Evolutionary conservation across 805 yeast species (phyloP).

Genomic region (Ogataea nitratoaversa): DNA sequence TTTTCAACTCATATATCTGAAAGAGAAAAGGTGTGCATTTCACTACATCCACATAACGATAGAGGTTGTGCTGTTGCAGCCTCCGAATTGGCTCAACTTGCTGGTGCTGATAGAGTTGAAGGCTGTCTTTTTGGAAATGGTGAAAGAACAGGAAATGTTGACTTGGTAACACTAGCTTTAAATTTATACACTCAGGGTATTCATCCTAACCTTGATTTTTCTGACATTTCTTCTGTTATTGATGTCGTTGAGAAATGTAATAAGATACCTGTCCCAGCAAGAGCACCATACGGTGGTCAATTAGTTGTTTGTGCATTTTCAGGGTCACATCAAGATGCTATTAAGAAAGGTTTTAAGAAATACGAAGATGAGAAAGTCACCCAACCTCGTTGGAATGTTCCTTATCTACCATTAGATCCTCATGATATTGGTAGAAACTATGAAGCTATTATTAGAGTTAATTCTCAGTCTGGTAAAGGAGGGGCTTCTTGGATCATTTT

Average conservation of each 20-base stretch:
- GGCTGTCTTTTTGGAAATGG: constrained; percentile 83
- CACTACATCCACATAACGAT: constrained; percentile 75
- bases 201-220: constrained; percentile 65
- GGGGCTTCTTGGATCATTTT: constrained; percentile 83
- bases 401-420: constrained; percentile 79
- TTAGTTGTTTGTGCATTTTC: constrained; percentile 76
- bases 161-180: constrained; percentile 67
- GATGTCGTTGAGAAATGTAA: constrained; percentile 72
- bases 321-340: constrained; percentile 45
- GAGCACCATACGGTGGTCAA: constrained; percentile 81
- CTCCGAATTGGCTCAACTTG: constrained; percentile 67
- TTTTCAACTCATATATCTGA: constrained; percentile 64
- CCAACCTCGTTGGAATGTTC: constrained; percentile 53
- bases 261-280: constrained; percentile 66
- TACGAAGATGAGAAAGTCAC: constrained; percentile 45
- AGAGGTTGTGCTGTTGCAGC: constrained; percentile 86
- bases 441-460: constrained; percentile 79
- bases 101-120: constrained; percentile 85
- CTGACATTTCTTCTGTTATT: constrained; percentile 61
- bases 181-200: constrained; percentile 79
- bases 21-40: constrained; percentile 66
- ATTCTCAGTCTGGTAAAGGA: constrained; percentile 85
- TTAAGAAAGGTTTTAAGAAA: constrained; percentile 34
- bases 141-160: constrained; percentile 83
- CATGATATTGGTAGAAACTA: constrained; percentile 75